phyloP scores from a whole-genome alignment of 75 land plant species.

The Adiantum capillusveneris region DNA sequence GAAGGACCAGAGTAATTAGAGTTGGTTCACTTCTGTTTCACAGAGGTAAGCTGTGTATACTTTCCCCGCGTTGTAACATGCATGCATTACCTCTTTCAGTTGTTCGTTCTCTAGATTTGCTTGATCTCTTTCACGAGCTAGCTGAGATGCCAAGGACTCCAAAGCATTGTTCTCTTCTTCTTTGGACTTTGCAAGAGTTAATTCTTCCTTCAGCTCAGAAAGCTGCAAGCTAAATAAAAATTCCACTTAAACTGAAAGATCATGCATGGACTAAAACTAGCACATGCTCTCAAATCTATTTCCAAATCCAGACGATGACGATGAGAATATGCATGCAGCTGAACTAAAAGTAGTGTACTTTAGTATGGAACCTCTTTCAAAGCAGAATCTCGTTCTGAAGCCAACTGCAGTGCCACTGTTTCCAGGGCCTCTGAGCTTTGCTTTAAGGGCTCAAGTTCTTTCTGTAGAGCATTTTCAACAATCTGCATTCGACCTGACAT shows the following conservation, averaged over 20 bases:
- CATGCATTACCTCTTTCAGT: constrained; percentile 7
- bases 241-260: background rate
- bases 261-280: background rate
- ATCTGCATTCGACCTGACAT: constrained; percentile 11
- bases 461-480: constrained; percentile 10
- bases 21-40: too few species aligned
- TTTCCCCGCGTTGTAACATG: background rate
- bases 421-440: constrained; percentile 13
- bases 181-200: background rate
- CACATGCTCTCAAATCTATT: background rate
- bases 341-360: too few species aligned
- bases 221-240: background rate
- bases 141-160: constrained; percentile 10
- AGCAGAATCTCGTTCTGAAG: constrained; percentile 17
- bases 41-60: too few species aligned
- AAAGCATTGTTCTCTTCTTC: constrained; percentile 15
- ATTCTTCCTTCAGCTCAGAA: background rate
- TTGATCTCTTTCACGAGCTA: constrained; percentile 13
- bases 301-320: background rate
- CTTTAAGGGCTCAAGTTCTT: constrained; percentile 12
- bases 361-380: constrained; percentile 6
- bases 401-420: constrained; percentile 17
- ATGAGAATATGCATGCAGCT: too few species aligned
- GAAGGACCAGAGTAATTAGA: too few species aligned
- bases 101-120: constrained; percentile 8